Evolutionary conservation across 768 basidiomycete species (phyloP), one percentile per base, ranked within the genome.

Genomic region (Rossbeevera mucosa): DNA sequence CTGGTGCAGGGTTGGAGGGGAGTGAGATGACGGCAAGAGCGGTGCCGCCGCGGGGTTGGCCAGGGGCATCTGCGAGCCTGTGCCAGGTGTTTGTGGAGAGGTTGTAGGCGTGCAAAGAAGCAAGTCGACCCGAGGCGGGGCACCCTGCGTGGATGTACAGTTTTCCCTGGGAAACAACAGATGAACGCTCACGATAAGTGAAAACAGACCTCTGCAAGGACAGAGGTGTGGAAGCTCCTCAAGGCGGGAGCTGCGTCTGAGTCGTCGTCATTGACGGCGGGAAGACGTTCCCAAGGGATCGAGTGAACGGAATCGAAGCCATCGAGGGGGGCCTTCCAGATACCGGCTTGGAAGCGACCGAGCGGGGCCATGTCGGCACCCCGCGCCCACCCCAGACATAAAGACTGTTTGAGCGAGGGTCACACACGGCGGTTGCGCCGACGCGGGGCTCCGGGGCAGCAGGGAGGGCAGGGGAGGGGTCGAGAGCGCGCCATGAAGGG

Each of bases 331-430:
- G 59, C 66, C 11, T 44, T 56, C 68, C 71, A 72, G 12, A 72
- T 21, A n/a, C 69, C 67, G 0, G 67, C 57, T 44, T 70, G 63
- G 31, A 58, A 52, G 2, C 21, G 49, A 8, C 60, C 59, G 16
- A 77, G 61, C 3, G 73, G 73, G 1, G 65, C 62, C 73, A 72
- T 71, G 22, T 69, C 67, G 14, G 62, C 57, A 2, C 74, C 76
- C 75, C 74, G 16, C 77, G 68, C 4, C 78, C 76, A 4, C 76
- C 77, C 71, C 76, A 80, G 41, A 77, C 44, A 55, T 76, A 75
- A 41, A 76, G 57, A 4, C 14, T 46, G 33, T 58, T 46, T 6
- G 49, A 29, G n/a, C 14, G 22, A 14, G 59, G 31, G 44, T 67
- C 63, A 42, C 53, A 64, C 9, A 52, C 53, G 41, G 63, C 40